Percentiles rank a stretch among this genome's conserved stretches.
Evolutionary conservation across 345 rosid species (phyloP).

Genomic region (Acer campestre): DNA sequence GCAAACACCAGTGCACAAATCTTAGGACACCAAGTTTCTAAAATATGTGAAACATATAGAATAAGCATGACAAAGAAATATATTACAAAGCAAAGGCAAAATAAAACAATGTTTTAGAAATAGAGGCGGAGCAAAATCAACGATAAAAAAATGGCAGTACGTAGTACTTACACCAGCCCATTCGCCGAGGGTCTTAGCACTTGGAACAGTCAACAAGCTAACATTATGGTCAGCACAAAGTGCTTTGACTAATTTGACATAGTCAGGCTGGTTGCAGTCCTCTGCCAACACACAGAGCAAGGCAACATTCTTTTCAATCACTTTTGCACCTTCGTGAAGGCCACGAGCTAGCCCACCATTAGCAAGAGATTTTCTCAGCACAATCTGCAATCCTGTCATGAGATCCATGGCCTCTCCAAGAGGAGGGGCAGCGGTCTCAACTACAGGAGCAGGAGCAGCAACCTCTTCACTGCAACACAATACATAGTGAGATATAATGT

Average conservation of each 20-base stretch:
- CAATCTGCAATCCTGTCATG: constrained; percentile 71
- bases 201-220: constrained; percentile 65
- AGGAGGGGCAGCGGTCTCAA: constrained; percentile 43
- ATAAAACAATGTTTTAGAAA: not conserved
- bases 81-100: not conserved
- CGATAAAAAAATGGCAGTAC: too few relatives aligned
- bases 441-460: constrained; percentile 47
- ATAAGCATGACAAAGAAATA: not conserved
- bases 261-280: constrained; percentile 88
- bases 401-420: constrained; percentile 77
- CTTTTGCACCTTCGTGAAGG: constrained; percentile 78
- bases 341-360: constrained; percentile 81
- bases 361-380: constrained; percentile 75
- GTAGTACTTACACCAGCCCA: constrained; percentile 84
- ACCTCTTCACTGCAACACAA: constrained; percentile 61
- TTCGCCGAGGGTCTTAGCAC: constrained; percentile 88
- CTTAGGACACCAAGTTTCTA: not conserved
- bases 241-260: constrained; percentile 74
- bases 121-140: not conserved
- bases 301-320: constrained; percentile 74
- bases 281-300: constrained; percentile 82
- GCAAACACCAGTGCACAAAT: not conserved
- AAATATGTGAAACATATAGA: not conserved
- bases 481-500: not conserved
- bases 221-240: constrained; percentile 78